Base-by-base conservation (phyloP, 73 alveolate genomes). In the Tetrahymena elliotti region DNA sequence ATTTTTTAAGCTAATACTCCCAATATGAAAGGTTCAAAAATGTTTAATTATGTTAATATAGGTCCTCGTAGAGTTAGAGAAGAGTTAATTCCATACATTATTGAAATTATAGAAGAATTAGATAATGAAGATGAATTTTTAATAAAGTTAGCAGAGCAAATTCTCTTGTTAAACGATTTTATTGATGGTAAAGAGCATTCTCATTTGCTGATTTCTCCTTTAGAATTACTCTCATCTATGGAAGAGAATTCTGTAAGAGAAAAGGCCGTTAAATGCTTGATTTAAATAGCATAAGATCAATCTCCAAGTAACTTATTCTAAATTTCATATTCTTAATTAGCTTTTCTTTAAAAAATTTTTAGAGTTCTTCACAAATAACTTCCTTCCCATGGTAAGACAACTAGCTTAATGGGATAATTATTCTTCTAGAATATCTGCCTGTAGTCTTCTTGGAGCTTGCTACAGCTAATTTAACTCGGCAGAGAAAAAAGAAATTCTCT, bases 101-200 rank as follows among this genome's bases (percentile, higher is more conserved):
- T 94, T 53, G 96, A 94, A 83, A 94, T 94, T 39, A 94, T 94
- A 13, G 96, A 94, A 52, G 96, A 94, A 53, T 92, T 84, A 92
- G 96, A 94, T 92, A 94, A 94, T 35, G 96, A 94, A 88, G 96
- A 94, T 52, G 96, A 94, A 94, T 94, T 94, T 40, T 94, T 94
- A 7, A 94, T 94, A 53, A 94, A 94, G 47, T 68, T 94, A 37
- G 96, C 96, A 35, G 38, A 94, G 34, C 93, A 94, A 39, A 83
- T 94, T 33, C 35, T 92, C 10, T 84, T 83, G 68, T 93, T 94
- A 20, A 94, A 94, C 39, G 52, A 88, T 4, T 94, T 34, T 27
- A 88, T 92, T 38, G 96, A 94, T 9, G 95, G 95, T 0, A 93
- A 33, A 27, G 83, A 94, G 7, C 68, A 84, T 34, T 84, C 93